These are phyloP conservation scores for Paramecium biaurelia DNA, from an alignment of 73 alveolate genomes.

Conservation along the genomic window DNA sequence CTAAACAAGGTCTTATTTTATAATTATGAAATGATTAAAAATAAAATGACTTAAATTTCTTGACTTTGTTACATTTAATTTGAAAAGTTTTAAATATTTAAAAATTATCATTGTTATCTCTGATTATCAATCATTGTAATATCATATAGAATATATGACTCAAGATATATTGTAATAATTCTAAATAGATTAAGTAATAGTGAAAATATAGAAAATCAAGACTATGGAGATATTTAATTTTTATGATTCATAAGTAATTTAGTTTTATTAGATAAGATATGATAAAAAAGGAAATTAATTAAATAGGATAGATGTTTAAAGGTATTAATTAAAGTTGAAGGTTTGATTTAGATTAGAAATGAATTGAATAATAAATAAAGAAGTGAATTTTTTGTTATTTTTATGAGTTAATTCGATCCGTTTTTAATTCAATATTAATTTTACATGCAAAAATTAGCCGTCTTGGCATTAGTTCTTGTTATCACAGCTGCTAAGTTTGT, in stretches of 20 bases:
- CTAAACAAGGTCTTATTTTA: background rate
- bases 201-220: too few relatives aligned
- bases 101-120: too few relatives aligned
- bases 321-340: background rate
- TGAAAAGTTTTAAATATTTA: too few relatives aligned
- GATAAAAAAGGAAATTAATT: background rate
- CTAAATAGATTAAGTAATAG: too few relatives aligned
- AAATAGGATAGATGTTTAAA: background rate
- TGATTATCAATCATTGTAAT: background rate
- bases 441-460: constrained; percentile 27
- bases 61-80: background rate
- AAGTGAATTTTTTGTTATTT: background rate
- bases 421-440: constrained; percentile 37
- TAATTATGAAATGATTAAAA: too few relatives aligned
- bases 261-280: background rate
- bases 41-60: too few relatives aligned
- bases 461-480: constrained; percentile 35
- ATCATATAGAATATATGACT: too few relatives aligned
- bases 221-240: background rate
- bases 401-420: constrained; percentile 46
- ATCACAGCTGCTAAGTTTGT: constrained; percentile 10
- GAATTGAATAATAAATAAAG: background rate
- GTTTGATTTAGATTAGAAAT: background rate
- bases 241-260: background rate
- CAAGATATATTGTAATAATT: too few relatives aligned